Evolutionary conservation across 2,329 filamentous ascomycete species (phyloP).

Genomic region (Bisporella sp.): DNA sequence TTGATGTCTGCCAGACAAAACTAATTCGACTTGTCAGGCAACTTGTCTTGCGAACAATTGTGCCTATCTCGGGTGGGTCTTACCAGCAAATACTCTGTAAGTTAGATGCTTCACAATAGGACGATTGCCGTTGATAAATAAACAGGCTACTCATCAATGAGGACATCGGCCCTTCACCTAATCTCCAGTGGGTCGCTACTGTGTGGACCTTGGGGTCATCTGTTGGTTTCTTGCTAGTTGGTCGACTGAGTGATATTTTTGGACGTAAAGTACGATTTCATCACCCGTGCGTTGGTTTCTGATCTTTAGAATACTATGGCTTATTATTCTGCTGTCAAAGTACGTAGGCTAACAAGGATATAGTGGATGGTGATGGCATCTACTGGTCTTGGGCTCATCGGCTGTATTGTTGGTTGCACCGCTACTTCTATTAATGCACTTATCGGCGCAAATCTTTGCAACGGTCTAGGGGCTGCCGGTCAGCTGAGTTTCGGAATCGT

Average conservation of each 20-base stretch:
- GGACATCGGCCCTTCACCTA: slow-evolving; percentile 12
- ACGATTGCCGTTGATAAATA: not conserved
- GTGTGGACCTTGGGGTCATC: slow-evolving; percentile 32
- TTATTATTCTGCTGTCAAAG: no score
- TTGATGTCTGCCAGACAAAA: not conserved
- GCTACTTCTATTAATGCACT: slow-evolving; percentile 30
- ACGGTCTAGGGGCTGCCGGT: slow-evolving; percentile 33
- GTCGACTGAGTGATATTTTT: slow-evolving; percentile 20
- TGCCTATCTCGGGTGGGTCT: slow-evolving; percentile 1
- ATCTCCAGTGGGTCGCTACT: slow-evolving; percentile 10
- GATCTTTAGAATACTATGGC: no score
- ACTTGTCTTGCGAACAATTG: slow-evolving; percentile 1
- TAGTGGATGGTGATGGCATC: slow-evolving; percentile 10
- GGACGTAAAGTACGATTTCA: not conserved
- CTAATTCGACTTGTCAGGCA: not conserved
- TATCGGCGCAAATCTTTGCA: slow-evolving; percentile 32
- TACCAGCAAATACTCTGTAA: not conserved
- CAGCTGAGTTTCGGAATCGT: slow-evolving; percentile 36
- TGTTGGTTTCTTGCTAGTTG: slow-evolving; percentile 34
- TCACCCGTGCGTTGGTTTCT: not conserved
- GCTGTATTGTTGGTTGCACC: slow-evolving; percentile 31
- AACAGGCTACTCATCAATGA: slow-evolving; percentile 10
- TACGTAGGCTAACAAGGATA: not conserved
- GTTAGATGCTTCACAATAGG: not conserved
- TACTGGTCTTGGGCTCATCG: slow-evolving; percentile 27